Evolutionary conservation across 345 rosid genomes (phyloP).

Genomic region (Trapa bicornis): DNA sequence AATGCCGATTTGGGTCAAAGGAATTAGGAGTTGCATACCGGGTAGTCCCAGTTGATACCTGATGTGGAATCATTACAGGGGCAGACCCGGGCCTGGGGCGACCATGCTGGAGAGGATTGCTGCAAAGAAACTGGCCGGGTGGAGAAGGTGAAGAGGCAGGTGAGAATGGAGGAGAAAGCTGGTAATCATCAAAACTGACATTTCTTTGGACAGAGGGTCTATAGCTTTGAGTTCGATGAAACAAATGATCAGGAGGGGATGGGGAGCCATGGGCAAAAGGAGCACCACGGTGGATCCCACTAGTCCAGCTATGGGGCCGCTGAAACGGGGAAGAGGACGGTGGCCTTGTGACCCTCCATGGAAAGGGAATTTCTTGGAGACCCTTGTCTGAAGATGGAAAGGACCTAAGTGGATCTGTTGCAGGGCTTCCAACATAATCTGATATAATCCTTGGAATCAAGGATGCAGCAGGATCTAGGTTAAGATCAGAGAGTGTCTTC

Average conservation of each 20-base stretch:
- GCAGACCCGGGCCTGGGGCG: conserved; percentile 48
- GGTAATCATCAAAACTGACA: conserved; percentile 43
- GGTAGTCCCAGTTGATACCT: conserved; percentile 28
- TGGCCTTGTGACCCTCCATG: conserved; percentile 37
- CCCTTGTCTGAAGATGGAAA: conserved; percentile 58
- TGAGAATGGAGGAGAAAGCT: conserved; percentile 84
- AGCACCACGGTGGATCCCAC: conserved; percentile 56
- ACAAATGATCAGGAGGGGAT: conserved; percentile 34
- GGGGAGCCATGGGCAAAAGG: conserved; percentile 33
- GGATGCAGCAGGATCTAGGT: conserved; percentile 46
- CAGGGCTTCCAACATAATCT: conserved; percentile 83
- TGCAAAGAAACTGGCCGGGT: conserved; percentile 30
- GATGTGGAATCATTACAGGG: conserved; percentile 68
- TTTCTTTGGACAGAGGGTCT: conserved; percentile 24
- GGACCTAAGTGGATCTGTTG: conserved; percentile 63
- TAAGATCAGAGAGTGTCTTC: conserved; percentile 51
- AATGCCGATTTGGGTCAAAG: conserved; percentile 63
- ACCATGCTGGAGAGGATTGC: conserved; percentile 29
- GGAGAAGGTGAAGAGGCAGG: conserved; percentile 61
- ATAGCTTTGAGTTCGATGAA: conserved; percentile 25
- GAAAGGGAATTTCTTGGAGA: conserved; percentile 41
- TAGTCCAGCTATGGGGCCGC: conserved; percentile 91
- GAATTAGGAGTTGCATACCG: conserved; percentile 57
- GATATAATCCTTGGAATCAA: conserved; percentile 65
- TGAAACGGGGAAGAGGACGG: conserved; percentile 40